phyloP scores from a whole-genome alignment of 345 rosid genomes.

The Camelina laxa region DNA sequence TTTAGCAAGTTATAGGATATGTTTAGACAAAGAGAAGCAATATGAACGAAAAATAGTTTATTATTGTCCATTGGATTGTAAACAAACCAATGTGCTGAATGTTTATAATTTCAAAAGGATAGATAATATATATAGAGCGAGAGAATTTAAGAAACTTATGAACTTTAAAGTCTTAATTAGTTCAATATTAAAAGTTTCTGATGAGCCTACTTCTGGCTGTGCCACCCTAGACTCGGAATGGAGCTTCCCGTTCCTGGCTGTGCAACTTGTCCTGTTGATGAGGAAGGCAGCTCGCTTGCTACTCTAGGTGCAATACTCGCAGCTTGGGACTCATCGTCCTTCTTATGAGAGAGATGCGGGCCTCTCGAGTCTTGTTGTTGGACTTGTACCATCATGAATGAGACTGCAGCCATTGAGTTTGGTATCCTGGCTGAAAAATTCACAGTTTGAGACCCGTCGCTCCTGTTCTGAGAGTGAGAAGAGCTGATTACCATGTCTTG shows the following conservation, averaged over 20 bases:
- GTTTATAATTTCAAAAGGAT: neutral
- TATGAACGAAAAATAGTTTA: constrained; percentile 1
- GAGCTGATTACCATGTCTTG: neutral
- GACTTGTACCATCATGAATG: neutral
- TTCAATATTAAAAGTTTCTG: neutral
- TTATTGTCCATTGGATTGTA: neutral
- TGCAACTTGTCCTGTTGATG: neutral
- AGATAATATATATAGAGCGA: neutral
- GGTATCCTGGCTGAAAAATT: constrained; percentile 1
- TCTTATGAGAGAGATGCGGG: neutral
- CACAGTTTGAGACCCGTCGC: constrained; percentile 36
- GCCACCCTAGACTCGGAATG: neutral
- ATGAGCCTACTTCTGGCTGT: neutral
- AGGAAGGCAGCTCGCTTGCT: neutral
- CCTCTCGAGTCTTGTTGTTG: neutral
- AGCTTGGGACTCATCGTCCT: constrained; percentile 41
- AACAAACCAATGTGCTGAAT: constrained; percentile 6
- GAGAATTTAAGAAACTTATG: neutral
- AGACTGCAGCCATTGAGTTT: neutral
- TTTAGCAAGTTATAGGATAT: neutral
- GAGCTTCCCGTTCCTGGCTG: neutral
- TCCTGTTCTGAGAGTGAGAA: constrained; percentile 29
- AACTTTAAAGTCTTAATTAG: neutral
- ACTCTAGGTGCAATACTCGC: neutral
- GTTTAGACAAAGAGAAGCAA: neutral